Conservation (phyloP, 805 yeast genomes). For the Pichia insulana region DNA sequence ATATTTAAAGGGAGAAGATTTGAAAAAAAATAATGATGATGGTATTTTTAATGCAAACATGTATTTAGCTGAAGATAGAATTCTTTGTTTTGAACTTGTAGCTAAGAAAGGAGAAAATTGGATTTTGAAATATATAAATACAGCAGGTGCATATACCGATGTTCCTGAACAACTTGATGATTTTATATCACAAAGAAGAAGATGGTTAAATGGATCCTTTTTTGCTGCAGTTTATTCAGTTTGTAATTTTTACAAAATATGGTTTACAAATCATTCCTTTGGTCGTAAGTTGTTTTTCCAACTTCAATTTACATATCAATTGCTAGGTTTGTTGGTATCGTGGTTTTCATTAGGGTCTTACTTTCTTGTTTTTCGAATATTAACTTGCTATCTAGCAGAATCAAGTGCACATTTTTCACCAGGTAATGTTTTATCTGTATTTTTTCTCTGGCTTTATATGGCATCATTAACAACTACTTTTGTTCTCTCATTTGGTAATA, state of each 20-base stretch:
- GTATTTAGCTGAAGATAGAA: constrained; percentile 96
- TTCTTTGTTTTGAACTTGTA: constrained; percentile 90
- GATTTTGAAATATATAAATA: constrained; percentile 75
- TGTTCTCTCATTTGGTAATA: constrained; percentile 85
- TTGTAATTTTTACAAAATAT: constrained; percentile 64
- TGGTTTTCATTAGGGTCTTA: constrained; percentile 93
- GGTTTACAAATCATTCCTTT: constrained; percentile 69
- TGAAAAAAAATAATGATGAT: constrained; percentile 51
- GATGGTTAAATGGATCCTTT: constrained; percentile 96
- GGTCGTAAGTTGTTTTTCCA: constrained; percentile 62
- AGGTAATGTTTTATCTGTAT: constrained; percentile 69
- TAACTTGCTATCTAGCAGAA: constrained; percentile 70
- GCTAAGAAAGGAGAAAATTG: constrained; percentile 70
- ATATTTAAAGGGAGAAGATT: constrained; percentile 86
- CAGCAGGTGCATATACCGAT: constrained; percentile 90
- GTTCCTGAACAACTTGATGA: constrained; percentile 86
- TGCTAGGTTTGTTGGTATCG: constrained; percentile 65
- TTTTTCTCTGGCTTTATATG: constrained; percentile 78
- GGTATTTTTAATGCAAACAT: constrained; percentile 91
- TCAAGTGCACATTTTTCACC: constrained; percentile 53
- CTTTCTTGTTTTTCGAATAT: constrained; percentile 80
- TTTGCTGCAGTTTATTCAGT: constrained; percentile 89
- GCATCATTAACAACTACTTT: constrained; percentile 77
- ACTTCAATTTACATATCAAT: constrained; percentile 73
- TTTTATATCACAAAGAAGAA: constrained; percentile 81